Base-by-base conservation (phyloP, 2,329 filamentous ascomycete genomes). In the Cercospora canescens region DNA sequence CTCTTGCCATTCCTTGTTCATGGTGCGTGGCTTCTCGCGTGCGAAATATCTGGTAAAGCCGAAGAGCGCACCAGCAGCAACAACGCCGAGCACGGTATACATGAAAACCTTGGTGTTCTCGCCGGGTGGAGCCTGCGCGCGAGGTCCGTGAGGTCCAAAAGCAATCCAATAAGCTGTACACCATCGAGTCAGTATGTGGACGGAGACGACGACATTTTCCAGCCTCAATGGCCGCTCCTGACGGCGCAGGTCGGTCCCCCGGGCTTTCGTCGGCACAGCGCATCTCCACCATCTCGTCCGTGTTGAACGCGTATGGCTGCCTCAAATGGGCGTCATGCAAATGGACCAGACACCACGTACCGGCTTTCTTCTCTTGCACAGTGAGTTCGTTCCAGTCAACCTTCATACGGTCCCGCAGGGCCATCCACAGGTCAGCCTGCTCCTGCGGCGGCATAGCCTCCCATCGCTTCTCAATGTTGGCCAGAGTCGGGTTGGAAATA, bases 381-480 rank as follows among this genome's bases (percentile, higher is more conserved):
- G 95, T 97, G 85, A 99, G 85, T 79, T 98, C 93, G 79, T 90
- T 88, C 95, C 95, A 99, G 86, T 93, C 93, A 76, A 88, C 89
- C 91, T 97, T 97, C 95, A 99, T 99, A 79, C 95, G 91, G 85
- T 99, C 95, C 82, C 95, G 89, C 81, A 99, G 86, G 75, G 91
- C 86, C 95, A 99, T 99, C 95, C 95, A 99, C 76, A 99, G 86
- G 80, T 99, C 95, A 74, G 95, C 95, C 89, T 99, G 95, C 88
- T 99, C 95, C 87, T 97, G 93, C 71, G 95, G 93, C 67, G 94
- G 94, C 92, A 98, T 94, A 71, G 86, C 88, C 86, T 99, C 95
- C 95, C 95, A 99, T 86, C 95, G 88, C 90, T 97, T 97, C 89
- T 99, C 95, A 79, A 99, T 98, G 84, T 96, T 93, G 82, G 93